These are phyloP conservation scores for Carex scoparia DNA, from an alignment of 176 grass and related monocot genomes.

Conservation along the genomic window DNA sequence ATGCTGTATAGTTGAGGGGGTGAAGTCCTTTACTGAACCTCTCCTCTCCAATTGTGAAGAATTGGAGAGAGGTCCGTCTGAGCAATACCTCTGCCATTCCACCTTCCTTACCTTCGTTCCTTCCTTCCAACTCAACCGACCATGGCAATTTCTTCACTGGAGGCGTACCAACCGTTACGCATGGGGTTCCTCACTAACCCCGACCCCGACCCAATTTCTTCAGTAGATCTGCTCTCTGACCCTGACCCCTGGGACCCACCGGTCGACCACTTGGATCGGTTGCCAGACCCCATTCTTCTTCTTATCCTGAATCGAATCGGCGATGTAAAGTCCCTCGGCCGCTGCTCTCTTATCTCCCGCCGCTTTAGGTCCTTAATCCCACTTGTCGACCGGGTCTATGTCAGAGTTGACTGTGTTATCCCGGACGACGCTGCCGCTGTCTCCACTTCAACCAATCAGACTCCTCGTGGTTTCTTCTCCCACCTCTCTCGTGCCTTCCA, in stretches of 20 bases:
- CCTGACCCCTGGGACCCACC: neutral
- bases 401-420: conserved; percentile 90
- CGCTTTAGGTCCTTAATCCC: conserved; percentile 68
- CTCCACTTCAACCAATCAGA: conserved; percentile 12
- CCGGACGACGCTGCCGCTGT: conserved; percentile 52
- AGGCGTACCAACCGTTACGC: conserved; percentile 14
- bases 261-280: conserved; percentile 63
- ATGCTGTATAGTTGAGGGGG: neutral
- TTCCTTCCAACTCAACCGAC: neutral
- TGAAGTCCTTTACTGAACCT: neutral
- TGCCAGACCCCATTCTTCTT: conserved; percentile 75
- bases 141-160: neutral
- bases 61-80: neutral
- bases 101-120: no score
- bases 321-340: conserved; percentile 88
- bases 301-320: conserved; percentile 76
- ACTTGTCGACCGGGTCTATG: conserved; percentile 72
- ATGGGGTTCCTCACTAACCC: conserved; percentile 4
- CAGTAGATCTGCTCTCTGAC: conserved; percentile 1
- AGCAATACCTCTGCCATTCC: neutral
- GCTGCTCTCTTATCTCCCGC: conserved; percentile 72
- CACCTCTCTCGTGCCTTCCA: conserved; percentile 48
- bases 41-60: neutral
- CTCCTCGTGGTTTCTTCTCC: conserved; percentile 3
- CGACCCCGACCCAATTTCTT: conserved; percentile 10